Evolutionary conservation across 345 rosid genomes (phyloP).

Genomic region (Erucastrum elatum): DNA sequence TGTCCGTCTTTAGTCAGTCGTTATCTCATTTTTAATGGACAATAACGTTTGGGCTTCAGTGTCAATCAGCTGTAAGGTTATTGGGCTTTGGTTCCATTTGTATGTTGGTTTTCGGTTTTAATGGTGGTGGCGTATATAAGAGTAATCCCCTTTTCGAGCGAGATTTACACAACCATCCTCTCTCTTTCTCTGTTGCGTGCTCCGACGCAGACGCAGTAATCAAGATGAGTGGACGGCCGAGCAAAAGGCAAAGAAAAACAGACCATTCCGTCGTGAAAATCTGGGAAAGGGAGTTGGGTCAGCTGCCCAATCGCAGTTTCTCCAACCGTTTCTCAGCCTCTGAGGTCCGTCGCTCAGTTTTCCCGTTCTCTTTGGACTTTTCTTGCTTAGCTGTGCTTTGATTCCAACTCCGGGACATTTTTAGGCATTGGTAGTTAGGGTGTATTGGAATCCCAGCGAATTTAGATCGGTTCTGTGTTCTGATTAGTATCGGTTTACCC

Average conservation of each 20-base stretch:
- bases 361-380: neutral
- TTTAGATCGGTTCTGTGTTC: neutral
- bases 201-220: neutral
- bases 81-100: neutral
- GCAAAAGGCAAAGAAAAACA: constrained; percentile 17
- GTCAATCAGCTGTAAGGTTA: neutral
- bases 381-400: neutral
- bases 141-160: too few species aligned
- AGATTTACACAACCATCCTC: too few species aligned
- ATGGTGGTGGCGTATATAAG: neutral
- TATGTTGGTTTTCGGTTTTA: neutral
- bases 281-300: constrained; percentile 73
- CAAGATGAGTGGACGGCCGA: constrained; percentile 24
- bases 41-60: neutral
- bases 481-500: too few species aligned
- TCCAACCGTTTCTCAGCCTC: constrained; percentile 66
- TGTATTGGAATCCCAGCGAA: too few species aligned
- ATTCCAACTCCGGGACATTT: neutral
- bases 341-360: constrained; percentile 50
- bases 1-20: neutral
- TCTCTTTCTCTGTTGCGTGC: neutral
- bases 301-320: constrained; percentile 62
- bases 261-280: constrained; percentile 54
- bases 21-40: neutral
- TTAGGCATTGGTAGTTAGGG: neutral